A percentile compares a stretch with the other conserved stretches of the same genome.
Evolutionary conservation across 805 yeast genomes (phyloP).

Genomic region (Yarrowia keelungensis): DNA sequence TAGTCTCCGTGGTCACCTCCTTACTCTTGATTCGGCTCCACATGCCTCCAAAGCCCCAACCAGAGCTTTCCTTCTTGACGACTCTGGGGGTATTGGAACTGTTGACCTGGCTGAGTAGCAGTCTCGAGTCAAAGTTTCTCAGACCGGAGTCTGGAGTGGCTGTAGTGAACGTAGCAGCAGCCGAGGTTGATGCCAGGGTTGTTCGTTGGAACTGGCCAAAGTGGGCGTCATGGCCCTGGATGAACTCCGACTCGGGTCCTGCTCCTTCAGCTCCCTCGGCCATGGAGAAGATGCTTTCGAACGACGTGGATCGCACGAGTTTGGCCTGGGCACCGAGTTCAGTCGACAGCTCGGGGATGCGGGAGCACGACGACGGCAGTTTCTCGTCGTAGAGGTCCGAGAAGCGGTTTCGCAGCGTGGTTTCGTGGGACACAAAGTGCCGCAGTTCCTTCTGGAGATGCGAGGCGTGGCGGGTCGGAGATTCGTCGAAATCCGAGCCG

Average conservation of each 20-base stretch:
- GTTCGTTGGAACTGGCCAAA: conserved; percentile 26
- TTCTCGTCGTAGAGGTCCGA: conserved; percentile 34
- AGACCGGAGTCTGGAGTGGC: conserved; percentile 16
- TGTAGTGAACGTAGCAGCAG: conserved; percentile 29
- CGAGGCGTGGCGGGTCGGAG: conserved; percentile 16
- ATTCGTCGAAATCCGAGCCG: conserved; percentile 19
- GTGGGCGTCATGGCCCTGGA: conserved; percentile 32
- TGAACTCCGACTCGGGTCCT: conserved; percentile 7
- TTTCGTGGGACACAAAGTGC: conserved; percentile 34
- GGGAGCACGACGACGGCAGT: conserved; percentile 16
- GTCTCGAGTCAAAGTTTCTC: conserved; percentile 18
- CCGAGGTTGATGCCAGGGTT: conserved; percentile 21
- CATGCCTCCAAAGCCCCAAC: conserved; percentile 37
- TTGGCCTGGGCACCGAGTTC: conserved; percentile 27
- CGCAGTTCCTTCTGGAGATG: conserved; percentile 36
- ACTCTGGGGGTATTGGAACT: background rate
- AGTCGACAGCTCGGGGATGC: conserved; percentile 26
- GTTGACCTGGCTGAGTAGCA: conserved; percentile 7
- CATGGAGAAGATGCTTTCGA: conserved; percentile 27
- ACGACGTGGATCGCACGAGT: conserved; percentile 30
- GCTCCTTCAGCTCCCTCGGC: background rate
- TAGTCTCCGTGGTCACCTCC: background rate
- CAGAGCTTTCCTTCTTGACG: conserved; percentile 22
- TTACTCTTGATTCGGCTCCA: conserved; percentile 24
- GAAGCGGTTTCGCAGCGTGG: conserved; percentile 24